Percentiles rank a stretch among this genome's conserved stretches.
These are phyloP conservation scores for Hibiscus syriacus DNA, from an alignment of 345 rosid genomes.

Conservation along the genomic window DNA sequence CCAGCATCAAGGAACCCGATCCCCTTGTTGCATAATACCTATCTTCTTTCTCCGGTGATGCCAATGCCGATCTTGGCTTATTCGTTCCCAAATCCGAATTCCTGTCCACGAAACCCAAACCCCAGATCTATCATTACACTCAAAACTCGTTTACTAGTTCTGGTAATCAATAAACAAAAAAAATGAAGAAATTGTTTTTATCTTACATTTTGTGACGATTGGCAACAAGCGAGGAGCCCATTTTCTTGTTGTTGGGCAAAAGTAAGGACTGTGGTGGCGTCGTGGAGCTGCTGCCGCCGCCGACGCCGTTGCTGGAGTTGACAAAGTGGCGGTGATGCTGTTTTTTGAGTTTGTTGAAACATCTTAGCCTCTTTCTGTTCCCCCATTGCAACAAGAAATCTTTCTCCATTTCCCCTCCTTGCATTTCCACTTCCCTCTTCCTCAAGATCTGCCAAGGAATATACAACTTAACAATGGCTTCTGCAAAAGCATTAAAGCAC, in stretches of 20 bases:
- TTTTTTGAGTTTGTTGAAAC: conserved; percentile 45
- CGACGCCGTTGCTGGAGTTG: neutral
- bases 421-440: conserved; percentile 46
- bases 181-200: neutral
- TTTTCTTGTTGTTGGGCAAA: conserved; percentile 52
- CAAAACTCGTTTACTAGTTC: neutral
- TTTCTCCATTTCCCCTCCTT: conserved; percentile 43
- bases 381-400: conserved; percentile 96
- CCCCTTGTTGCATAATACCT: conserved; percentile 78
- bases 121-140: neutral
- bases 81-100: conserved; percentile 37
- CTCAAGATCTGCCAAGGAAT: neutral
- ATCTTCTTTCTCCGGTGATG: conserved; percentile 74
- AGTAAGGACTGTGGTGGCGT: conserved; percentile 11
- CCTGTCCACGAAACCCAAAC: conserved; percentile 26
- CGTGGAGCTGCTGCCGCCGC: conserved; percentile 24
- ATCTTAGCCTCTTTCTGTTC: conserved; percentile 72
- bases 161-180: neutral
- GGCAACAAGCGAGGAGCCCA: conserved; percentile 29
- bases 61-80: conserved; percentile 35
- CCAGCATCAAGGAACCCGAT: conserved; percentile 49
- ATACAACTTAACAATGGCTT: neutral
- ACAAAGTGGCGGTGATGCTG: conserved; percentile 35
- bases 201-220: conserved; percentile 51
- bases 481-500: neutral